Base-by-base conservation (phyloP, 805 yeast genomes). In the Yamadazyma sp. region DNA sequence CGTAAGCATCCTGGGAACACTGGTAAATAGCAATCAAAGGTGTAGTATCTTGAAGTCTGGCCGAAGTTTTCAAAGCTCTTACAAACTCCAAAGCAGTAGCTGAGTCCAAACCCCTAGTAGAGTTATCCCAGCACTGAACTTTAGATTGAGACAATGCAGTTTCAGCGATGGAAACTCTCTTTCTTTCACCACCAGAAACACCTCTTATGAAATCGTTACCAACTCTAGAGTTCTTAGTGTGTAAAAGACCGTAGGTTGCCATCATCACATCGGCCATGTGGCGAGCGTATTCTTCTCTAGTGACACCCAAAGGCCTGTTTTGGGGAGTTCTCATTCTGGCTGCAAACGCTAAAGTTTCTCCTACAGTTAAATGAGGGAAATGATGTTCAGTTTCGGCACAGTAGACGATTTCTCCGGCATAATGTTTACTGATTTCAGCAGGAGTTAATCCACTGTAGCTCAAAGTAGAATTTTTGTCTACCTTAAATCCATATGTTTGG, bases 181-280 rank as follows among this genome's bases (percentile, higher is more conserved):
- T 84, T 48, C 95, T 69, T 63, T 85, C 93, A 70, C 95, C 93
- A 53, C 95, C 91, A 35, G 91, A 80, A 27, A 82, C 85, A 64
- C 88, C 85, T 55, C 86, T 72, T 20, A 82, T 71, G 41, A 65
- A 77, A 47, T 78, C 83, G 51, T 78, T 72, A 58, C 85, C 85
- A 30, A 79, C 84, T 44, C 71, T 73, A 24, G 83, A 77, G 47
- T 78, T 59, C 39, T 69, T 59, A 6, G 81, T 78, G 52, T 77
- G 82, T 12, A 73, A 63, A 41, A 72, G 59, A 34, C 77, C 78
- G 45, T 60, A 67, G 2, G 70, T 66, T 18, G 72, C 73, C 71
- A 67, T 63, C 35, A 59, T 61, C 13, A 67, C 71, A 23, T 60
- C 53, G 15, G 70, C 62, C 70, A 67, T 59, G 48, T 66, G 73